phyloP scores from a whole-genome alignment of 106 monocot species.

The Triglochin maritima region DNA sequence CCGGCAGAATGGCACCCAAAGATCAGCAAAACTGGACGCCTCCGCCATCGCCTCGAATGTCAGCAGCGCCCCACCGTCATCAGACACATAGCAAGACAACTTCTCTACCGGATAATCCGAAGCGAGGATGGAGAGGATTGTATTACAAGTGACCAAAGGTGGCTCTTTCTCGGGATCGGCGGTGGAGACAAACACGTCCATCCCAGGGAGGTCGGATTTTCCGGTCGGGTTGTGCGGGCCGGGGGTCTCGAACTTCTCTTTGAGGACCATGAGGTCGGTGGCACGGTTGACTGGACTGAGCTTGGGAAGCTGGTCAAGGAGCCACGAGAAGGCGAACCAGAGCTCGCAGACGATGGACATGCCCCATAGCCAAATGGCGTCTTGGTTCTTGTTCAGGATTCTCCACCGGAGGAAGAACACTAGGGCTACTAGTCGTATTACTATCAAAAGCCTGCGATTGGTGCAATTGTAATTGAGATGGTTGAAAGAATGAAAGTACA shows the following conservation, averaged over 20 bases:
- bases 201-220: slow-evolving; percentile 62
- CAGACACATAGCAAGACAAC: slow-evolving; percentile 28
- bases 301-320: slow-evolving; percentile 75
- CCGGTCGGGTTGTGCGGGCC: slow-evolving; percentile 39
- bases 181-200: slow-evolving; percentile 68
- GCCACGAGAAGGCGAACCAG: slow-evolving; percentile 39
- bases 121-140: slow-evolving; percentile 64
- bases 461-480: background rate
- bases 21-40: slow-evolving; percentile 51
- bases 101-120: slow-evolving; percentile 71
- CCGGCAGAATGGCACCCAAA: slow-evolving; percentile 67
- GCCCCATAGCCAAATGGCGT: slow-evolving; percentile 67
- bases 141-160: slow-evolving; percentile 61
- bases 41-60: slow-evolving; percentile 3
- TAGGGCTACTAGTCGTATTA: slow-evolving; percentile 43
- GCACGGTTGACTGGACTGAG: slow-evolving; percentile 61
- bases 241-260: slow-evolving; percentile 60
- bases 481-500: background rate
- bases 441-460: slow-evolving; percentile 23
- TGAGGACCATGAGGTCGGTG: slow-evolving; percentile 43
- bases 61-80: slow-evolving; percentile 31
- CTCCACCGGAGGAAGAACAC: slow-evolving; percentile 52
- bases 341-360: slow-evolving; percentile 46
- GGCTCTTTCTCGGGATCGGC: slow-evolving; percentile 80
- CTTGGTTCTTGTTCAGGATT: slow-evolving; percentile 42